Base-by-base conservation (phyloP, 306 rosid genomes). In the Elaeagnus macrophylla region DNA sequence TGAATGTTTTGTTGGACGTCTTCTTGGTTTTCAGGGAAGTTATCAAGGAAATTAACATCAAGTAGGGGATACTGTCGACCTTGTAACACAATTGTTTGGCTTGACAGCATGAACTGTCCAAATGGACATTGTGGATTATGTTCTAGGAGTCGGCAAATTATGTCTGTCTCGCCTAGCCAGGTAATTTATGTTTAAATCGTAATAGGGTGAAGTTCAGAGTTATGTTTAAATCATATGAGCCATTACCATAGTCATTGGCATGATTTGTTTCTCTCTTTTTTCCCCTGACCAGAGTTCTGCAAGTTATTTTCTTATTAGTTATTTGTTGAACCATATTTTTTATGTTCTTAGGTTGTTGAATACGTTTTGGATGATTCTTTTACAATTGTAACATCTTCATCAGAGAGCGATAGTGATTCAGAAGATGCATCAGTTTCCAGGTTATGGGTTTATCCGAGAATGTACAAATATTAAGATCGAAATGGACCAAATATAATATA, bases 371-470 rank as follows among this genome's bases (percentile, higher is more conserved):
- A 70, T 64, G 83, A 61, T 70, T 74, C 74, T 13, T 7, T 19
- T 36, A 18, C 70, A 37, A 53, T 55, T 8, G 1, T 65, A 13
- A 8, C 45, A 42, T 60, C 77, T 60, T 90, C 83, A 53, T 83
- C 97, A 39, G 97, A 86, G 59, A 81, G 90, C 54, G 95, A 90
- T 48, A 74, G 78, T 62, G 97, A 86, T 77, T 69, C 79, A 7
- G 97, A 86, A 39, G 77, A 41, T 65, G 81, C 55, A 18, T 10
- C 74, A 63, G 9, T 55, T 57, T 79, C 79, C 10, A 65, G 78
- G 69, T 68, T 83, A 58, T 86, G 97, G 95, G 95, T 83, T 12
- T 73, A 72, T 65, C 81, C 76, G 37, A 77, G 54, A 59, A 18
- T 54, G 20, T 5, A 12, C 5, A 18, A 54, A 20, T 11, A 13